Evolutionary conservation across 2,329 filamentous ascomycete species (phyloP).

Genomic region (Diaporthe amygdali): DNA sequence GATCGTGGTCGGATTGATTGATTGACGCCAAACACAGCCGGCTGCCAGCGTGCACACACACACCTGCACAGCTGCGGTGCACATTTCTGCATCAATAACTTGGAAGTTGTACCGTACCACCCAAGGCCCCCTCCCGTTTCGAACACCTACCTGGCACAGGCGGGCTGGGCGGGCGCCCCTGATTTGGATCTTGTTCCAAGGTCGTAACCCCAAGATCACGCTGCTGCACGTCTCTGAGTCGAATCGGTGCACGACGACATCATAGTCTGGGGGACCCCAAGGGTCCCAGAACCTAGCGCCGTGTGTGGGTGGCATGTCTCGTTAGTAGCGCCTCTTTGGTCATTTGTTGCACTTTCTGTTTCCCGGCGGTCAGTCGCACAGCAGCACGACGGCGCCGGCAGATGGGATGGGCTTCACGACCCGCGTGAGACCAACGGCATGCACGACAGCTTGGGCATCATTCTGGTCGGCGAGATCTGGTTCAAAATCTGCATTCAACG

Average conservation of each 20-base stretch:
- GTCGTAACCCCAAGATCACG: too few species aligned
- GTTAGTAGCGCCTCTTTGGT: neutral
- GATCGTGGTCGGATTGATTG: neutral
- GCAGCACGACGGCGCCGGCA: neutral
- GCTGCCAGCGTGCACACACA: too few species aligned
- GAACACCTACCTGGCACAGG: too few species aligned
- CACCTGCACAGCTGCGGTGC: neutral
- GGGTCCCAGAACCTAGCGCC: neutral
- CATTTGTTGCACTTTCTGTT: neutral
- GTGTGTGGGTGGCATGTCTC: neutral
- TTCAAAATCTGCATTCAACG: neutral
- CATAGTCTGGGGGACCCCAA: neutral
- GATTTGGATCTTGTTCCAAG: neutral
- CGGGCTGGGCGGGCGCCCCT: neutral
- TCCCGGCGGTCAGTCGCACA: slow-evolving; percentile 1
- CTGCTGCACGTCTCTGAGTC: neutral
- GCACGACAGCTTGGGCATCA: neutral
- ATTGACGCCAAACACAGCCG: neutral
- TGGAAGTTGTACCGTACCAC: slow-evolving; percentile 7
- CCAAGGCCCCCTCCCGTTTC: neutral
- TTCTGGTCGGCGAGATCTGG: too few species aligned
- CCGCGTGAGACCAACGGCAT: neutral
- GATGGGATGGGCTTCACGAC: neutral
- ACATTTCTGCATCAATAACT: neutral
- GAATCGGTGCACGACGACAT: neutral